Base-by-base conservation (phyloP, 2,329 filamentous ascomycete genomes). In the Trichoderma sp. region DNA sequence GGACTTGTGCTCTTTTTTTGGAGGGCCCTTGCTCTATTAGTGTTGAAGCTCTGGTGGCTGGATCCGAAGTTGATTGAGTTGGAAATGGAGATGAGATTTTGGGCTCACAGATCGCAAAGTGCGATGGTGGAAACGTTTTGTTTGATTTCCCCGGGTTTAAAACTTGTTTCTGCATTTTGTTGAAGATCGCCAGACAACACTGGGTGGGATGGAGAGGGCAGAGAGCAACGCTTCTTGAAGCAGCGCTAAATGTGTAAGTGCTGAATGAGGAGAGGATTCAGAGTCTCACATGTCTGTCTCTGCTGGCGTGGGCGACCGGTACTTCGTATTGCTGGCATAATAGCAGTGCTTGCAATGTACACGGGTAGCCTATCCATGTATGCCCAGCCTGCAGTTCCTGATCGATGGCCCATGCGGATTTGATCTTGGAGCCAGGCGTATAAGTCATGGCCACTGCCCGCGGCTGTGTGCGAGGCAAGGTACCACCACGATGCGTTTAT, bases 11-110 rank as follows among this genome's bases (percentile, higher is more conserved):
- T 29, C 27, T 33, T 47, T 16, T 29, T 21, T 47, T 4, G 33
- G 55, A 37, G 35, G 35, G 49, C 58, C 58, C 66, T 68, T 49
- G 55, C 29, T 27, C 19, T 19, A 43, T 35, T 66, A 59, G 63
- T 40, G 33, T 47, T 29, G n/a, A 13, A 43, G 53, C 29, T 33
- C 16, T 56, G 52, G 31, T 27, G 47, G 47, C 61, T 35, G 35
- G 61, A 56, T 35, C 53, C 24, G 61, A 64, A 56, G 61, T 52
- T 64, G 49, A 43, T 35, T 14, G 7, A 35, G 29, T 19, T n/a
- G 7, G 35, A 24, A 43, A 27, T 35, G 33, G 33, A 16, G 61
- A 64, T 37, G 49, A 31, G 49, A 56, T 56, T 43, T 29, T 55
- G 33, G 33, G 49, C 61, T 56, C 37, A 37, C 47, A 37, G 47